These are phyloP conservation scores for Penicillium salamii DNA, from an alignment of 495 filamentous ascomycete genomes.

Conservation along the genomic window DNA sequence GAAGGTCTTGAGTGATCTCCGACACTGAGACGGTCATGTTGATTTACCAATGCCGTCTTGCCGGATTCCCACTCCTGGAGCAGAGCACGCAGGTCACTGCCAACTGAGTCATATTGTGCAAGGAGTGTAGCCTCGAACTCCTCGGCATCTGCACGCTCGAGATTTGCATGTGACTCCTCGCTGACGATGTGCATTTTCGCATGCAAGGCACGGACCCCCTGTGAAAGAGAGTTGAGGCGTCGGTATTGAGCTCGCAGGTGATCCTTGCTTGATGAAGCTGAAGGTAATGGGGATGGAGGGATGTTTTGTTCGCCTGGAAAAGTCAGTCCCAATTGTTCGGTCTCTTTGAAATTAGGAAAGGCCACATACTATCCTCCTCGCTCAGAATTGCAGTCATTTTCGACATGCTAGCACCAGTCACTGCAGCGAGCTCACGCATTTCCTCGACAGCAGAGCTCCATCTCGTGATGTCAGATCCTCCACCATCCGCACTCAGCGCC, in stretches of 20 bases:
- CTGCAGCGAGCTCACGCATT: constrained; percentile 58
- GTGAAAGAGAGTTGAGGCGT: constrained; percentile 80
- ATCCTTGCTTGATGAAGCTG: constrained; percentile 73
- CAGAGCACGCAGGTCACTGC: constrained; percentile 75
- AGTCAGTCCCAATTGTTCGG: constrained; percentile 28
- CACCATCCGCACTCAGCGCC: constrained; percentile 82
- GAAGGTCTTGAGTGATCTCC: constrained; percentile 66
- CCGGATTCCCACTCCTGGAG: constrained; percentile 92
- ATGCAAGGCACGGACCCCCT: constrained; percentile 87
- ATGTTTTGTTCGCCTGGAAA: constrained; percentile 40
- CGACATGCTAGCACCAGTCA: constrained; percentile 51
- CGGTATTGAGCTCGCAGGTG: constrained; percentile 79
- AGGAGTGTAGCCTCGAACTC: constrained; percentile 70
- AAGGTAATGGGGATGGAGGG: constrained; percentile 63
- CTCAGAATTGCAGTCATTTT: constrained; percentile 67
- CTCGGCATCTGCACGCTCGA: constrained; percentile 69
- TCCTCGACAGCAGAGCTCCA: constrained; percentile 79
- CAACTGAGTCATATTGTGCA: constrained; percentile 91
- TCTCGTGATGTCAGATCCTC: constrained; percentile 70
- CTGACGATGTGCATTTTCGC: constrained; percentile 91
- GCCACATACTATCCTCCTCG: constrained; percentile 75
- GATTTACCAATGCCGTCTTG: constrained; percentile 68
- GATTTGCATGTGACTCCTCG: constrained; percentile 77
- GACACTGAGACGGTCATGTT: constrained; percentile 54
- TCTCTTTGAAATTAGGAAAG: constrained; percentile 2